Evolutionary conservation across 2,329 filamentous ascomycete genomes (phyloP), one percentile per base, ranked within the genome.

Genomic region (Alternaria conjuncta): DNA sequence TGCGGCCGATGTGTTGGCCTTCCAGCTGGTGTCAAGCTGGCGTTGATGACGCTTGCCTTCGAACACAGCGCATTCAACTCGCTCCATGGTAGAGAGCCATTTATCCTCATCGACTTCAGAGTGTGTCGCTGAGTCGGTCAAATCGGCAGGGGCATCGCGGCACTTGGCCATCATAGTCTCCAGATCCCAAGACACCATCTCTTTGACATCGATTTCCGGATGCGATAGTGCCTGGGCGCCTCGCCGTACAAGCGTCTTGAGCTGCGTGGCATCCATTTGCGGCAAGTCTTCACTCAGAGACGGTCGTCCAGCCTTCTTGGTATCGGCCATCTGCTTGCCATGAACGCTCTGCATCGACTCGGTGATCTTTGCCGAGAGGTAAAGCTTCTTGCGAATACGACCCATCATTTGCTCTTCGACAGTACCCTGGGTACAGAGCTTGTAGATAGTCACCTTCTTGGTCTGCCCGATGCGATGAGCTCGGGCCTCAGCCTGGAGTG

Each of bases 381-480:
- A 89, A 0, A 89, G 78, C 75, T 89, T 90, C 80, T 89, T 89
- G 7, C 83, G 81, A n/a, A 88, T 85, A 2, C 86, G 79, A 0
- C 85, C 82, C 73, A 86, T 82, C 84, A 88, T 88, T 61, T 88
- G 86, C 64, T 87, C 85, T 64, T 88, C 86, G 0, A 88, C 84
- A 0, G 86, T 88, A 1, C 86, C 86, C 57, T 84, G 84, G 0
- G 86, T 85, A 63, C 85, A 86, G 0, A 88, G 76, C 66, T 87
- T 86, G 74, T 87, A 87, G 8, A 88, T 80, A 0, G 84, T 86
- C 0, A 87, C 86, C 13, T 83, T 82, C 57, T 84, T 80, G 0
- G 81, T 86, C 70, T 88, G 86, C 0, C 86, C 86, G 43, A 87
- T 87, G 2, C 86, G 80, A 60, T 87, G 85, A 0, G 85, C 84